These are phyloP conservation scores for Claviceps citrina DNA, from an alignment of 2,329 filamentous ascomycete genomes.

Conservation along the genomic window DNA sequence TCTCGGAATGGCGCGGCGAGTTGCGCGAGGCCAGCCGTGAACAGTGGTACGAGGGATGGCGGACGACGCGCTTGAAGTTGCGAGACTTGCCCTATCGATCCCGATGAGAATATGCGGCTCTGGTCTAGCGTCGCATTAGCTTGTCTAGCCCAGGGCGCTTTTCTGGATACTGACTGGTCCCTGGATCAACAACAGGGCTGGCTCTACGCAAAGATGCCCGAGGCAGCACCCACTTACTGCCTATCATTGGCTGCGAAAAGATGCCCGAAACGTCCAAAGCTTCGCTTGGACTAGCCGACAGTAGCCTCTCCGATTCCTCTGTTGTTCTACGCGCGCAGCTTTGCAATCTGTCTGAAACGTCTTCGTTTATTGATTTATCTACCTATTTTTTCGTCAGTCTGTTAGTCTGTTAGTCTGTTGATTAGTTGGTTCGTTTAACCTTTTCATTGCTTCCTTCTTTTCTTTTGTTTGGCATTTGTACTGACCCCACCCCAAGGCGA, in stretches of 20 bases:
- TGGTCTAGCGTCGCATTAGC: not conserved
- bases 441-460: no score
- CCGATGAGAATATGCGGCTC: conserved; percentile 14
- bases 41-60: conserved; percentile 92
- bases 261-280: no score
- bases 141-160: not conserved
- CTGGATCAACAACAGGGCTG: no score
- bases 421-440: no score
- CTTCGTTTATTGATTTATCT: no score
- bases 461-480: no score
- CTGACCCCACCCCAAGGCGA: no score
- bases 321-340: no score
- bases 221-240: not conserved
- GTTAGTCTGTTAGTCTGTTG: no score
- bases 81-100: conserved; percentile 26
- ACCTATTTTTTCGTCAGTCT: no score
- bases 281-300: not conserved
- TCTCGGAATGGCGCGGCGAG: conserved; percentile 83
- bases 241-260: not conserved
- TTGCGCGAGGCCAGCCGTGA: conserved; percentile 80
- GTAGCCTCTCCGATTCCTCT: not conserved
- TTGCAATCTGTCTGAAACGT: no score
- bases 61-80: conserved; percentile 53
- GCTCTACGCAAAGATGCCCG: not conserved
- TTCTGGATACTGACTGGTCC: not conserved